These are phyloP conservation scores for Cyclotella baltica DNA, from an alignment of 108 stramenopile species.

Conservation along the genomic window DNA sequence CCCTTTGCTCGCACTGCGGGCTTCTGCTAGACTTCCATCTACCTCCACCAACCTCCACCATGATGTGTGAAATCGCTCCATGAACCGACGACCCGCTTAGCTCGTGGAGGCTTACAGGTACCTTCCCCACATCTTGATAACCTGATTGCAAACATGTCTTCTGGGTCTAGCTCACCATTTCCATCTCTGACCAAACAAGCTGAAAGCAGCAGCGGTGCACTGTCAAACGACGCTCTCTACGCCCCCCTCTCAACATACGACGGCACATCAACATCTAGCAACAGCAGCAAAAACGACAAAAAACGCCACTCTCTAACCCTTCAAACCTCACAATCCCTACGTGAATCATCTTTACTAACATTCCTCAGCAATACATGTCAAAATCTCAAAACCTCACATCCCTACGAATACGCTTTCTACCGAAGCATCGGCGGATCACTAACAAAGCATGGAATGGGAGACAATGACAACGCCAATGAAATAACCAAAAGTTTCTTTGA, in stretches of 20 bases:
- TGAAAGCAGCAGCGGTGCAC: slow-evolving; percentile 8
- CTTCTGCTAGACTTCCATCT: no score
- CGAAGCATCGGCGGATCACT: slow-evolving; percentile 22
- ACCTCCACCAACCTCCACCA: no score
- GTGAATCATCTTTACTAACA: slow-evolving; percentile 38
- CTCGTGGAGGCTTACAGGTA: no score
- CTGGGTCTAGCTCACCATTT: slow-evolving; percentile 15
- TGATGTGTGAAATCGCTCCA: no score
- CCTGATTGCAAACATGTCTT: slow-evolving; percentile 11
- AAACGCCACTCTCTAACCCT: slow-evolving; percentile 43
- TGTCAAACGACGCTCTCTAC: slow-evolving; percentile 51
- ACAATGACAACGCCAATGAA: slow-evolving; percentile 9
- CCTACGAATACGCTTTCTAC: slow-evolving; percentile 20
- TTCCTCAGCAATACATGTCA: slow-evolving; percentile 17
- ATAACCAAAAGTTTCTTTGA: slow-evolving; percentile 16
- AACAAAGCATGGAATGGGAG: slow-evolving; percentile 33
- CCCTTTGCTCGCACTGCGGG: no score
- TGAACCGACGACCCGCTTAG: no score
- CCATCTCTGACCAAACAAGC: background rate
- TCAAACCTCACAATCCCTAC: slow-evolving; percentile 32
- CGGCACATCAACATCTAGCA: background rate
- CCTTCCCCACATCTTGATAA: no score
- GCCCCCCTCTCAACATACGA: slow-evolving; percentile 35
- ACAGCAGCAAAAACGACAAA: slow-evolving; percentile 12
- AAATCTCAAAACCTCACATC: slow-evolving; percentile 32